Conservation (phyloP, 1,139 yeast species). For the Kodamaea ohmeri region DNA sequence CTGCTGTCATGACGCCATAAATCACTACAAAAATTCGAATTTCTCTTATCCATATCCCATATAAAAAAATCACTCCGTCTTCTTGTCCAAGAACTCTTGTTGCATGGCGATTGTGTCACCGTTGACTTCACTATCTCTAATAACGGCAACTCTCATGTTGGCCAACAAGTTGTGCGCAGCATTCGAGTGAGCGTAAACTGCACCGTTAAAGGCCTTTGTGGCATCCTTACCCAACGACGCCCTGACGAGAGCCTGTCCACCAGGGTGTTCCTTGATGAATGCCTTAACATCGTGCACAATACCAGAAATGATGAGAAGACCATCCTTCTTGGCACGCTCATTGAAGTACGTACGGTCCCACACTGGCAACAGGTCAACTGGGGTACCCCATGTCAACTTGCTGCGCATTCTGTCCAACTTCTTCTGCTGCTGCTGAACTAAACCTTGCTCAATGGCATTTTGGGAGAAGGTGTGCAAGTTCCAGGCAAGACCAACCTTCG, state of each 20-base stretch:
- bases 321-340: conserved; percentile 55
- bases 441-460: conserved; percentile 94
- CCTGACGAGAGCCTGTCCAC: conserved; percentile 86
- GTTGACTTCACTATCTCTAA: conserved; percentile 60
- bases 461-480: conserved; percentile 91
- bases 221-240: conserved; percentile 95
- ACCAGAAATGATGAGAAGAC: conserved; percentile 82
- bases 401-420: conserved; percentile 79
- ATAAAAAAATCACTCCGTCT: conserved; percentile 21
- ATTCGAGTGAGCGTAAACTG: conserved; percentile 93
- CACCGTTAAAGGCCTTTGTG: conserved; percentile 96
- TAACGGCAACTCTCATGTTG: conserved; percentile 92
- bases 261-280: conserved; percentile 93
- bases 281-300: conserved; percentile 88
- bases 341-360: conserved; percentile 86
- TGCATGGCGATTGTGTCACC: conserved; percentile 53
- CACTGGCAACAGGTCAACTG: conserved; percentile 79
- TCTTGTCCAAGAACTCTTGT: conserved; percentile 48
- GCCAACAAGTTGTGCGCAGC: conserved; percentile 97
- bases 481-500: conserved; percentile 82
- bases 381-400: conserved; percentile 89
- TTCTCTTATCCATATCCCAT: neutral
- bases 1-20: too few relatives aligned
- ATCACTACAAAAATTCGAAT: neutral
- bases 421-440: conserved; percentile 88